phyloP scores from a whole-genome alignment of 768 basidiomycete species.

The Russula lepida region DNA sequence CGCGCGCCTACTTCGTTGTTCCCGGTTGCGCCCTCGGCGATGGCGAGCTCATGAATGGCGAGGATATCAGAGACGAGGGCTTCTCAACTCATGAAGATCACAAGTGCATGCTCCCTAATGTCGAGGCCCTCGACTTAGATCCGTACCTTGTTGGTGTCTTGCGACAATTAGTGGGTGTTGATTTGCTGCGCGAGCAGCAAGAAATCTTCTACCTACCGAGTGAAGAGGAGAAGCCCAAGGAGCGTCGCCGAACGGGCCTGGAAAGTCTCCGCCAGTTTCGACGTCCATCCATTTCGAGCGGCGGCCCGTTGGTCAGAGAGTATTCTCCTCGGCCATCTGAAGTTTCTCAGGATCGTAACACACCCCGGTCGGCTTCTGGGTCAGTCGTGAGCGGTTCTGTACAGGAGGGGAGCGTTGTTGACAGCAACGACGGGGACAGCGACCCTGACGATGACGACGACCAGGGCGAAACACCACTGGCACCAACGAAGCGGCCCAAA shows the following conservation, averaged over 20 bases:
- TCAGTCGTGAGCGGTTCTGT: conserved; percentile 3
- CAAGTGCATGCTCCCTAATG: conserved; percentile 35
- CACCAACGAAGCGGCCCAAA: conserved; percentile 8
- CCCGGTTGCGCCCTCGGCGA: conserved; percentile 61
- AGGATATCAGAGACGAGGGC: conserved; percentile 55
- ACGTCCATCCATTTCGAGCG: conserved; percentile 14
- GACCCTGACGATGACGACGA: conserved; percentile 1
- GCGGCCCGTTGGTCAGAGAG: not conserved
- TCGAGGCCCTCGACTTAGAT: conserved; percentile 45
- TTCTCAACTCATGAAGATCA: conserved; percentile 46
- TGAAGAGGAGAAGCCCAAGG: conserved; percentile 33
- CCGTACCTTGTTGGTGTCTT: conserved; percentile 47
- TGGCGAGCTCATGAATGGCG: conserved; percentile 43
- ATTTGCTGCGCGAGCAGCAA: conserved; percentile 52
- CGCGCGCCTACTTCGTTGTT: conserved; percentile 53
- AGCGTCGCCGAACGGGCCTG: conserved; percentile 13
- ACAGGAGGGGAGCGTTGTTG: not conserved
- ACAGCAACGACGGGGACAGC: not conserved
- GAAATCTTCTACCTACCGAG: conserved; percentile 57
- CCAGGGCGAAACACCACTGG: not conserved
- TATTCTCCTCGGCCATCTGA: conserved; percentile 11
- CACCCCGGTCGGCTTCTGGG: conserved; percentile 4
- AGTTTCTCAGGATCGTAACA: not conserved
- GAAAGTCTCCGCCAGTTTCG: conserved; percentile 11
- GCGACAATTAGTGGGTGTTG: conserved; percentile 54